Percentiles rank a stretch among this genome's conserved stretches.
Conservation (phyloP, 257 asterid species). For the Solanum boliviense region DNA sequence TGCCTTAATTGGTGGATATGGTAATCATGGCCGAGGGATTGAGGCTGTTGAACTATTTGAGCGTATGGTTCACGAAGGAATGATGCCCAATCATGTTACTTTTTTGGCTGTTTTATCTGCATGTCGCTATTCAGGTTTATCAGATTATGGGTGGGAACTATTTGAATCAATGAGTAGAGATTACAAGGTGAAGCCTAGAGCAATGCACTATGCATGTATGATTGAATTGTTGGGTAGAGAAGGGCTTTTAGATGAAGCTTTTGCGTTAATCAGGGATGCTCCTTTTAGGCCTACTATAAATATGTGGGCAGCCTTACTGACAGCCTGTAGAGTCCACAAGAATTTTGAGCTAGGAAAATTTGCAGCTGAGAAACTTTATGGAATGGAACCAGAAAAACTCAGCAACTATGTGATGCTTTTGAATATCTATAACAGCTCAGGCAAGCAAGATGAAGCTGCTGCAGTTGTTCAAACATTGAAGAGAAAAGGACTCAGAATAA, state of each 20-base stretch:
- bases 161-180: conserved; percentile 65
- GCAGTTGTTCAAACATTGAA: conserved; percentile 51
- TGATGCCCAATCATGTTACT: conserved; percentile 74
- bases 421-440: conserved; percentile 50
- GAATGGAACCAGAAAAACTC: conserved; percentile 80
- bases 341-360: conserved; percentile 71
- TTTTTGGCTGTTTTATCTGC: conserved; percentile 72
- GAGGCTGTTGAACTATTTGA: conserved; percentile 68
- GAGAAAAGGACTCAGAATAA: conserved; percentile 55
- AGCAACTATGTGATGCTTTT: conserved; percentile 66
- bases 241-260: conserved; percentile 76
- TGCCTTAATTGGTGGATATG: conserved; percentile 74
- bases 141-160: conserved; percentile 61
- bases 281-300: conserved; percentile 55
- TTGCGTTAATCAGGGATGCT: conserved; percentile 54
- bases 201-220: conserved; percentile 85
- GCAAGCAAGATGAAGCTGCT: conserved; percentile 66
- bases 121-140: conserved; percentile 67
- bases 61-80: conserved; percentile 49
- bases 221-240: conserved; percentile 71
- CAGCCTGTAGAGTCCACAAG: conserved; percentile 78
- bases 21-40: conserved; percentile 62
- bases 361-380: conserved; percentile 77
- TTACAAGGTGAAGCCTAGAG: conserved; percentile 62
- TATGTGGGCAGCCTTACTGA: conserved; percentile 92